phyloP scores from a whole-genome alignment of 371 early-diverging fungal genomes.

The Mortierella sp. region DNA sequence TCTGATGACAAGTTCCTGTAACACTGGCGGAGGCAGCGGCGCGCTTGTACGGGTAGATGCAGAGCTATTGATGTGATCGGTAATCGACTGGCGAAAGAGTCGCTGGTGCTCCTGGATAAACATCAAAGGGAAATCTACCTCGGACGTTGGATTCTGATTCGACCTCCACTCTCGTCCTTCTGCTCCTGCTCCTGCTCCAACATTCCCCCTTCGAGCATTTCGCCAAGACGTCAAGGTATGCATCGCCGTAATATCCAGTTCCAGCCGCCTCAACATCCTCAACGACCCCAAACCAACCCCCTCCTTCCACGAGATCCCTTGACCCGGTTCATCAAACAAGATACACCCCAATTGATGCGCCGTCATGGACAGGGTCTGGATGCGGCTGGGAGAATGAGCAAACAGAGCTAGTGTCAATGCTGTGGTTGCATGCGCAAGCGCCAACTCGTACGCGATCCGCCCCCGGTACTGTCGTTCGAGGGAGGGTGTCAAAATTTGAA shows the following conservation, averaged over 20 bases:
- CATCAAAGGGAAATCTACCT: slow-evolving; percentile 19
- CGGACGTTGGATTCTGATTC: not conserved
- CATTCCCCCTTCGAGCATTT: not conserved
- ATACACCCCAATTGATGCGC: slow-evolving; percentile 25
- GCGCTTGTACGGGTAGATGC: not conserved
- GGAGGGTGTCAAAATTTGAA: slow-evolving; percentile 13
- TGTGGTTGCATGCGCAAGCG: not conserved
- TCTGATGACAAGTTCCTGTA: slow-evolving; percentile 35
- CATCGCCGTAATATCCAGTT: slow-evolving; percentile 28
- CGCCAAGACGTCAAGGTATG: not conserved
- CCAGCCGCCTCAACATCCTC: slow-evolving; percentile 29
- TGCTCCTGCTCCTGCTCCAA: too few species aligned
- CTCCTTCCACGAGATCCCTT: slow-evolving; percentile 8
- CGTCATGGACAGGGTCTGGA: slow-evolving; percentile 35
- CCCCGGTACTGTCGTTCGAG: not conserved
- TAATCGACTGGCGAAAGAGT: slow-evolving; percentile 9
- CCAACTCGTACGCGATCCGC: not conserved
- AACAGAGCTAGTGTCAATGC: slow-evolving; percentile 6
- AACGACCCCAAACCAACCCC: slow-evolving; percentile 16
- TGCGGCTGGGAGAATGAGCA: slow-evolving; percentile 32
- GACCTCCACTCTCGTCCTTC: not conserved
- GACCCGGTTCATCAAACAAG: not conserved
- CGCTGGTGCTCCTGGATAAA: slow-evolving; percentile 42
- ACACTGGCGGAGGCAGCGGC: not conserved
- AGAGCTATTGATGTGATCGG: too few species aligned